Evolutionary conservation across 2,329 filamentous ascomycete genomes (phyloP).

Genomic region (Colletotrichum eleusines): DNA sequence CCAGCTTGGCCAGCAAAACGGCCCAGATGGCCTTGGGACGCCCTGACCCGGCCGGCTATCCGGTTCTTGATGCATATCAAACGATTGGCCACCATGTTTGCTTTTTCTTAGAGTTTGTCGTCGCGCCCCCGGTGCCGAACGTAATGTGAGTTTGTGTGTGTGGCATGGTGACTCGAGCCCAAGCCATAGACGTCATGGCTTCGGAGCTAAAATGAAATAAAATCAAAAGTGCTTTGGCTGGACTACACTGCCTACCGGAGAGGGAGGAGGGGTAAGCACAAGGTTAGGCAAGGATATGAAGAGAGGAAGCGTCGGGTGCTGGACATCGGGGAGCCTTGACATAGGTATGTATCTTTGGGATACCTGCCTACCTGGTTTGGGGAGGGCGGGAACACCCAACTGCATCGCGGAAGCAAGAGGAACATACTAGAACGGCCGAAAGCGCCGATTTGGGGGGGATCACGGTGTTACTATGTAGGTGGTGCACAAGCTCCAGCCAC

Average conservation of each 20-base stretch:
- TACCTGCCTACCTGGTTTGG: neutral
- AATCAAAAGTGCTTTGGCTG: neutral
- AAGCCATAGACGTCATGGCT: constrained; percentile 31
- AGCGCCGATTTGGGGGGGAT: constrained; percentile 1
- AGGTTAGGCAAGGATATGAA: neutral
- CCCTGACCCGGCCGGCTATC: neutral
- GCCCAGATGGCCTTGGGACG: neutral
- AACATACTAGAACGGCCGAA: neutral
- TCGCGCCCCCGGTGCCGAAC: neutral
- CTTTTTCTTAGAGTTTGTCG: neutral
- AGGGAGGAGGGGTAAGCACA: neutral
- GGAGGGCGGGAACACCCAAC: neutral
- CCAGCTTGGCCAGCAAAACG: neutral
- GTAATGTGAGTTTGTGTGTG: neutral
- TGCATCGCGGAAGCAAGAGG: neutral
- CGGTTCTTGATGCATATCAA: neutral
- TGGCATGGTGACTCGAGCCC: neutral
- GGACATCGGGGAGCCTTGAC: neutral
- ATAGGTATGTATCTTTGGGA: neutral
- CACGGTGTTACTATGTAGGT: neutral
- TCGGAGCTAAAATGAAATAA: neutral
- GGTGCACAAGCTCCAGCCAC: constrained; percentile 12
- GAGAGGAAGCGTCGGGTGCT: neutral
- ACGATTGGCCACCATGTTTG: neutral
- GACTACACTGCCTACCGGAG: neutral